Conservation (phyloP, 441 rosid species). For the Euphorbia schlechtendalii region DNA sequence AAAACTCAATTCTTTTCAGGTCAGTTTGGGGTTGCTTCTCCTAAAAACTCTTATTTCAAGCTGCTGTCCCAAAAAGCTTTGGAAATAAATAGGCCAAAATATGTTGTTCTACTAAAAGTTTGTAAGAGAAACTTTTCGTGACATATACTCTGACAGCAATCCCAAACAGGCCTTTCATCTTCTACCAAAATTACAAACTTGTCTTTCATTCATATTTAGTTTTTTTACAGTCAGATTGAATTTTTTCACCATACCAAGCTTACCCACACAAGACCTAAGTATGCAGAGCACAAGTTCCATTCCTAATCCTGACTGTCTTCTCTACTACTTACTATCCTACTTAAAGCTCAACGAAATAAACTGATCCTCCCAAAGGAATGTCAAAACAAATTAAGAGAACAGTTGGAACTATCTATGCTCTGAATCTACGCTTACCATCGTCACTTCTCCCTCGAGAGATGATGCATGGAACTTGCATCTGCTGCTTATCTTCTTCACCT, state of each 20-base stretch:
- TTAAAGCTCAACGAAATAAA: conserved; percentile 24
- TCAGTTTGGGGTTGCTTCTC: no score
- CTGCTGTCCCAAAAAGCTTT: no score
- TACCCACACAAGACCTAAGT: conserved; percentile 17
- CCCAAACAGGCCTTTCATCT: no score
- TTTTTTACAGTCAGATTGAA: conserved; percentile 24
- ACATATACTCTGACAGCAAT: no score
- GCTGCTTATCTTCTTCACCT: conserved; percentile 56
- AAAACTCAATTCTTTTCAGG: conserved; percentile 1
- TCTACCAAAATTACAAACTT: conserved; percentile 2
- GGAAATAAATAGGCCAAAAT: no score
- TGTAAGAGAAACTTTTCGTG: no score
- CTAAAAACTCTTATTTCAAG: no score
- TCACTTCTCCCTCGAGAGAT: conserved; percentile 41
- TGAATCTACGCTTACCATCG: conserved; percentile 34
- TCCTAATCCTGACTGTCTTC: conserved; percentile 18
- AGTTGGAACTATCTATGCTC: conserved; percentile 28
- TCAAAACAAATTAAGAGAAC: conserved; percentile 3
- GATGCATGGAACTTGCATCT: conserved; percentile 38
- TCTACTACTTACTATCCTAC: conserved; percentile 4
- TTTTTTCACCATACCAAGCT: conserved; percentile 21
- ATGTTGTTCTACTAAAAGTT: no score
- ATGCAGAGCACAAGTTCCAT: conserved; percentile 26
- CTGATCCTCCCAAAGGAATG: conserved; percentile 17
- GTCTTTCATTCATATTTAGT: not conserved